Conservation (phyloP, 352 stramenopile genomes). For the Globisporangium mamillatum region DNA sequence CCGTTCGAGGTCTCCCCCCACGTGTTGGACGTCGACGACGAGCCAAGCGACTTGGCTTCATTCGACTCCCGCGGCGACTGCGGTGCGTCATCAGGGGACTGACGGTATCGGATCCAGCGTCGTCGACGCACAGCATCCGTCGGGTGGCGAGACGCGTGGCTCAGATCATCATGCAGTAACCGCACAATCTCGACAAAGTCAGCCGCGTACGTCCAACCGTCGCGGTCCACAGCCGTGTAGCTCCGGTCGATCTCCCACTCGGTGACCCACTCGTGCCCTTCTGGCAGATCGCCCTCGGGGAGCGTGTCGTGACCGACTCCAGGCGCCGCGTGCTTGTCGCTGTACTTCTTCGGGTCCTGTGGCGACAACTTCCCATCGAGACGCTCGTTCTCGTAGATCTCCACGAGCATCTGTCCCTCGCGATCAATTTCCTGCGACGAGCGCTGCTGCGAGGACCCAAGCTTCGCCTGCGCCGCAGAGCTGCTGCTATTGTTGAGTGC, state of each 20-base stretch:
- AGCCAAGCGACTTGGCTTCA: constrained; percentile 37
- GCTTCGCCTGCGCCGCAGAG: constrained; percentile 22
- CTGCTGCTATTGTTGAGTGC: constrained; percentile 8
- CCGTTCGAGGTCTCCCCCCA: constrained; percentile 44
- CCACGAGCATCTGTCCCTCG: constrained; percentile 66
- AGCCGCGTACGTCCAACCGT: constrained; percentile 81
- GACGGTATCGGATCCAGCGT: constrained; percentile 77
- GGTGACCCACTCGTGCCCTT: constrained; percentile 74
- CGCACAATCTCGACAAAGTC: constrained; percentile 81
- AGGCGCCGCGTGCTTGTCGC: constrained; percentile 52
- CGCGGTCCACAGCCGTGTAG: constrained; percentile 76
- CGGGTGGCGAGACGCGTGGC: constrained; percentile 79
- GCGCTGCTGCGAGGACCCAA: constrained; percentile 38
- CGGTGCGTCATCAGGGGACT: constrained; percentile 39
- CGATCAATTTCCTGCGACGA: constrained; percentile 62
- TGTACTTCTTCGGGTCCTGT: constrained; percentile 72
- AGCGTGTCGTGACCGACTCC: constrained; percentile 62
- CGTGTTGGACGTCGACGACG: constrained; percentile 42
- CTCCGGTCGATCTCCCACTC: constrained; percentile 84
- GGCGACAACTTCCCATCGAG: constrained; percentile 70
- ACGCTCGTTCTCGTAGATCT: constrained; percentile 87
- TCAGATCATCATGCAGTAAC: constrained; percentile 74
- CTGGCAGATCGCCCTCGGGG: constrained; percentile 58
- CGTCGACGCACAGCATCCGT: constrained; percentile 73
- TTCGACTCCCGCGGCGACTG: constrained; percentile 52